These are phyloP conservation scores for Auriscalpium vulgare DNA, from an alignment of 768 basidiomycete genomes.

Conservation along the genomic window DNA sequence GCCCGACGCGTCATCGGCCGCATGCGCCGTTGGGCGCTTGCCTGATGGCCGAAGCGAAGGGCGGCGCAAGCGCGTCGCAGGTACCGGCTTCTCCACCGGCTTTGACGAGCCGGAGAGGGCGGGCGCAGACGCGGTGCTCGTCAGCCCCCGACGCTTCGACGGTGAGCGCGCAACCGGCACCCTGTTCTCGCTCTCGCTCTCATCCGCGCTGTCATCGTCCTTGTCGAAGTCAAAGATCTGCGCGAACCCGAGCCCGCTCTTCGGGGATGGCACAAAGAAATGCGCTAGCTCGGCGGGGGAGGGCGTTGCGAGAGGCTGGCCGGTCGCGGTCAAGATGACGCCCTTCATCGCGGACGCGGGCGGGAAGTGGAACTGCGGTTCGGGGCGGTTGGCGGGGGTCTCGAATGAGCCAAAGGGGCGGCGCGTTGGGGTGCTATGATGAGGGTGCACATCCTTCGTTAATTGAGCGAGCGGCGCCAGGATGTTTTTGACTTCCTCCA, in stretches of 20 bases:
- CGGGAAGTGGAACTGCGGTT: constrained; percentile 17
- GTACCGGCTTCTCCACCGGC: neutral
- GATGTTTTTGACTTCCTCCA: constrained; percentile 73
- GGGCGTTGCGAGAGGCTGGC: constrained; percentile 67
- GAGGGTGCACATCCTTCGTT: constrained; percentile 21
- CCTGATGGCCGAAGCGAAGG: neutral
- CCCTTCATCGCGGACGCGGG: constrained; percentile 40
- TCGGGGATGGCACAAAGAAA: constrained; percentile 62
- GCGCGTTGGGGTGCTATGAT: constrained; percentile 15
- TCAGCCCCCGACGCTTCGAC: constrained; percentile 29
- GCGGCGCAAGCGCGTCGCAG: neutral
- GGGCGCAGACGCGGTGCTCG: constrained; percentile 6
- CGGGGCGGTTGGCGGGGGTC: constrained; percentile 43
- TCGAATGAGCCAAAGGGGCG: constrained; percentile 31
- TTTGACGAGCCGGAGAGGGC: constrained; percentile 1
- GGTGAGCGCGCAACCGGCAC: constrained; percentile 32
- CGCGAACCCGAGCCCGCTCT: constrained; percentile 65
- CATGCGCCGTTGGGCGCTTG: neutral
- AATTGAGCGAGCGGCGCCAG: constrained; percentile 42
- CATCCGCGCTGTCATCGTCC: constrained; percentile 23
- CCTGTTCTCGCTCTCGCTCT: constrained; percentile 21
- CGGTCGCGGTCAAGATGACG: constrained; percentile 72
- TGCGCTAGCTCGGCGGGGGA: constrained; percentile 56
- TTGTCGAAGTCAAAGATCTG: constrained; percentile 65
- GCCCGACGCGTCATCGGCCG: neutral